Conservation (phyloP, 345 rosid genomes). For the Eucalyptus caleyi region DNA sequence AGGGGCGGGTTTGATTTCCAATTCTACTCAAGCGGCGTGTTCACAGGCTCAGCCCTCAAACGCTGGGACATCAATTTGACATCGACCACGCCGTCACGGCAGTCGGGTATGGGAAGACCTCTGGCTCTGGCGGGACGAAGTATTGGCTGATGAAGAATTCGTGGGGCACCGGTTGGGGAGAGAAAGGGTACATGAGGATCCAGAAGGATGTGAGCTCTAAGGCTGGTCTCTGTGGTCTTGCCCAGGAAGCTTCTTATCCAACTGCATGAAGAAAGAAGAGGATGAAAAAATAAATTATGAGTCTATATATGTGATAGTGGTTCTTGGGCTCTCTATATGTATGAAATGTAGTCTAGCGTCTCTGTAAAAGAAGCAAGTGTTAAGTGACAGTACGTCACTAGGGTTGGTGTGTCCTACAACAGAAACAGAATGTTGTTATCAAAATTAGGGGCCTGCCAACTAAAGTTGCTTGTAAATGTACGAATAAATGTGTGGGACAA, state of each 20-base stretch:
- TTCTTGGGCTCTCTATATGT: neutral
- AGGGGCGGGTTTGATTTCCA: too few species aligned
- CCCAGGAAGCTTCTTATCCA: neutral
- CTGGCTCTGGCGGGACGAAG: too few species aligned
- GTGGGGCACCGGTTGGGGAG: too few species aligned
- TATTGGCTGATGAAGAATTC: too few species aligned
- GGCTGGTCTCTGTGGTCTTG: conserved; percentile 48
- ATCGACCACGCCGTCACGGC: too few species aligned
- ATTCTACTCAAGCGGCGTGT: too few species aligned
- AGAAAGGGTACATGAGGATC: conserved; percentile 24
- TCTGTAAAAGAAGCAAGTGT: neutral
- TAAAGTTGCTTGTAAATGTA: neutral
- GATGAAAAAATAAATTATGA: neutral
- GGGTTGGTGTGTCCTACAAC: neutral
- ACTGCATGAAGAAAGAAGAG: neutral
- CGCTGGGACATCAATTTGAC: too few species aligned
- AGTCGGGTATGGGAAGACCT: too few species aligned
- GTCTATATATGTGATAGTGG: neutral
- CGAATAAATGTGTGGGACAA: neutral
- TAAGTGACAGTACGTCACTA: neutral
- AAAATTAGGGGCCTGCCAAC: neutral
- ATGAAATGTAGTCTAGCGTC: too few species aligned
- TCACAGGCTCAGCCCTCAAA: too few species aligned
- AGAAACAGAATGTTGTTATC: neutral
- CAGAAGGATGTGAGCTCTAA: conserved; percentile 7